phyloP scores from a whole-genome alignment of 331 rosid species.

The Malus hybrid region DNA sequence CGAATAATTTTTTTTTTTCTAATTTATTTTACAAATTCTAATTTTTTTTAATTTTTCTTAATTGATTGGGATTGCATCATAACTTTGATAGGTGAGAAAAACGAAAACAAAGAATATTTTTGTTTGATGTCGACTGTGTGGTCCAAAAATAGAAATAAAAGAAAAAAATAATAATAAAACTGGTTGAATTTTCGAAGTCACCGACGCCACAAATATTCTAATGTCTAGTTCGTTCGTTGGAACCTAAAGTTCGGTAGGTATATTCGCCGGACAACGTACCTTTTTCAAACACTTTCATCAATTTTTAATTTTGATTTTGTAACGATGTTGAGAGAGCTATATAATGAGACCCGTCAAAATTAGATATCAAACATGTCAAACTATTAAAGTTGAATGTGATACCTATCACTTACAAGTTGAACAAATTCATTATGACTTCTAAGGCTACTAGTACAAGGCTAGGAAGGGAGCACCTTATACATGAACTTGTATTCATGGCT shows the following conservation, averaged over 20 bases:
- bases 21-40: too few relatives aligned
- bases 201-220: background rate
- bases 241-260: background rate
- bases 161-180: background rate
- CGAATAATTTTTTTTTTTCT: background rate
- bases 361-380: too few relatives aligned
- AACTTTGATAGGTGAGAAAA: background rate
- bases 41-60: too few relatives aligned
- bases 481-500: too few relatives aligned
- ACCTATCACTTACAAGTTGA: too few relatives aligned
- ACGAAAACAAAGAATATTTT: background rate
- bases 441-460: too few relatives aligned
- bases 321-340: too few relatives aligned
- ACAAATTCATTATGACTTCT: too few relatives aligned
- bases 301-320: too few relatives aligned
- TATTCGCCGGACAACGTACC: background rate
- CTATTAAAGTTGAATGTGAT: too few relatives aligned
- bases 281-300: background rate
- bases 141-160: background rate
- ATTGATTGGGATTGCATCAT: background rate
- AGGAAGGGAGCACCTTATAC: too few relatives aligned
- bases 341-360: too few relatives aligned
- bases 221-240: background rate
- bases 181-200: background rate
- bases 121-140: background rate